These are phyloP conservation scores for Entomophthora muscae DNA, from an alignment of 371 early-diverging fungal genomes.

Conservation along the genomic window DNA sequence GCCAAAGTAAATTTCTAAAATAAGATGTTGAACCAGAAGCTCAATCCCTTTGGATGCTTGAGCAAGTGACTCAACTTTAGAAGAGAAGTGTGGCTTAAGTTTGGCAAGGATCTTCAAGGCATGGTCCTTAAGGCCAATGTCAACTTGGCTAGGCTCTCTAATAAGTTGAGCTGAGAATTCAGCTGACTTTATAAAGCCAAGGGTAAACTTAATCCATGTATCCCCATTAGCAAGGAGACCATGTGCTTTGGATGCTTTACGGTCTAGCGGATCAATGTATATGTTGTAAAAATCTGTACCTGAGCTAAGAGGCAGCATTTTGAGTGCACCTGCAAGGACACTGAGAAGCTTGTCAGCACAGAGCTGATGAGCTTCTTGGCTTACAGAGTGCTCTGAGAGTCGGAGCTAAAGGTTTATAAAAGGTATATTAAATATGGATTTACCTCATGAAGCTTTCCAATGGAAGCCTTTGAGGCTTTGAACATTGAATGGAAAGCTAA, in stretches of 20 bases:
- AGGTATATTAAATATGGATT: background rate
- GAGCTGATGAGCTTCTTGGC: background rate
- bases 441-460: background rate
- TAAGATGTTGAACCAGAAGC: constrained; percentile 40
- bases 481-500: background rate
- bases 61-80: background rate
- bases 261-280: background rate
- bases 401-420: background rate
- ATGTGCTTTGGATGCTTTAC: background rate
- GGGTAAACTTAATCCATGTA: constrained; percentile 18
- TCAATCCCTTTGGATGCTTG: constrained; percentile 34
- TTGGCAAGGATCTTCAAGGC: background rate
- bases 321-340: background rate
- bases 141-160: background rate
- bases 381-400: background rate
- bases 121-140: background rate
- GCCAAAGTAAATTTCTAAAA: constrained; percentile 42
- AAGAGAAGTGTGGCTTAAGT: background rate
- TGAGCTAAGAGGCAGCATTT: background rate
- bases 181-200: background rate
- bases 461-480: background rate
- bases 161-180: background rate
- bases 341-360: background rate
- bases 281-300: background rate
- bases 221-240: background rate